Evolutionary conservation across 805 yeast species (phyloP).

Genomic region (Cyberlindnera meyerae): DNA sequence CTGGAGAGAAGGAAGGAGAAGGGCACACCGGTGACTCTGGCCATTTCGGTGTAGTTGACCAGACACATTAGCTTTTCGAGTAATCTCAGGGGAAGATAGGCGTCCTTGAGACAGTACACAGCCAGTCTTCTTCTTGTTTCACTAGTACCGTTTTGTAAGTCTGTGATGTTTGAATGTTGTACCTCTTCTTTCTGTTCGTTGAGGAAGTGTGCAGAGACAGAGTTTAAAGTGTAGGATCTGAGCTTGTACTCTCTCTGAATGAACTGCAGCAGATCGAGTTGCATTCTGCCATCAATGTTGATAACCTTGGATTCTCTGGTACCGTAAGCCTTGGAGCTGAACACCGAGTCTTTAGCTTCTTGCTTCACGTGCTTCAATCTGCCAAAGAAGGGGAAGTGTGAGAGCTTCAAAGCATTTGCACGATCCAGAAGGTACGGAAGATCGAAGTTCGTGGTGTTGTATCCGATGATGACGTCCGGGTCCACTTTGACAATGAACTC

Average conservation of each 20-base stretch:
- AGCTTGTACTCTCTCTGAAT: constrained; percentile 92
- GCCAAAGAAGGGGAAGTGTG: constrained; percentile 80
- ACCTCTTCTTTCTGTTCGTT: constrained; percentile 98
- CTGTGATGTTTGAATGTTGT: constrained; percentile 94
- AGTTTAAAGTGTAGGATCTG: constrained; percentile 89
- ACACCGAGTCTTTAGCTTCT: constrained; percentile 73
- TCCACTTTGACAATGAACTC: constrained; percentile 81
- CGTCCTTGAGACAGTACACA: constrained; percentile 95
- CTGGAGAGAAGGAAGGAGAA: constrained; percentile 81
- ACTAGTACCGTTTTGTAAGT: constrained; percentile 83
- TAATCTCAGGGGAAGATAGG: constrained; percentile 82
- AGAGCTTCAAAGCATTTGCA: constrained; percentile 64
- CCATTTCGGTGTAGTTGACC: constrained; percentile 98
- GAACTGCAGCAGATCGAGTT: constrained; percentile 86
- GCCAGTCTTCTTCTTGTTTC: constrained; percentile 95
- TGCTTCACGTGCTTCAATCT: constrained; percentile 65
- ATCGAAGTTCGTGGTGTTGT: constrained; percentile 92
- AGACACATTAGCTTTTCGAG: constrained; percentile 93
- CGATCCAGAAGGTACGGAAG: constrained; percentile 88
- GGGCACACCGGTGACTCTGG: constrained; percentile 98
- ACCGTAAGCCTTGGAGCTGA: constrained; percentile 94
- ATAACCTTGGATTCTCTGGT: constrained; percentile 88
- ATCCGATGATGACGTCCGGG: constrained; percentile 96
- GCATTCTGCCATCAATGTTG: constrained; percentile 94
- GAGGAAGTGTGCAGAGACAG: constrained; percentile 90